Evolutionary conservation across 306 rosid species (phyloP), one percentile per base, ranked within the genome.

Genomic region (Notholithocarpus densiflorus): DNA sequence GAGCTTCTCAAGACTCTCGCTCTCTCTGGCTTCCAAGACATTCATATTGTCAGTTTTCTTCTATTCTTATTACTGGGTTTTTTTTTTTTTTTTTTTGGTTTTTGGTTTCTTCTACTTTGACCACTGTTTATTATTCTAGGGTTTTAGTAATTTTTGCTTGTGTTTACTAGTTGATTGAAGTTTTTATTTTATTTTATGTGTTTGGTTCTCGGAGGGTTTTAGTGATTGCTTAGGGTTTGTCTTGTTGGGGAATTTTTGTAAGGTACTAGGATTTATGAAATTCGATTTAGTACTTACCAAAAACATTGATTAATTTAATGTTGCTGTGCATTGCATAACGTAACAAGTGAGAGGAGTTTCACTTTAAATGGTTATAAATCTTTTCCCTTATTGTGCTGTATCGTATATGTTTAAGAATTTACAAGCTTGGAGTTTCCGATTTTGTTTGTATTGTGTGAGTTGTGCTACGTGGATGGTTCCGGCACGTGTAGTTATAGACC

Each of bases 1-100:
- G 99, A 96, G 88, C 92, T 96, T 13, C 93, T 96, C 79, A 96
- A 96, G 82, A 96, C 98, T 68, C 93, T 96, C 40, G 97, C 96
- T 27, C 99, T 96, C 86, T 91, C 99, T 5, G 99, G 96, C 32
- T 96, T 96, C 87, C 86, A 83, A 71, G 99, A 93, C 75, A 93
- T 96, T 79, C 99, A 93, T 88, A 96, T 96, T 76, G 99, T 96
- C 64, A 84, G 92, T 82, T 48, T 24, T 48, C 24, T 78, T 75
- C 7, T 31, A 19, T 27, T 66, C 20, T 12, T 69, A n/a, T 23
- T 60, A 19, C 21, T 19, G 7, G 14, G 60, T 34, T 68, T 13
- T 7, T 17, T 0, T 12, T 5, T 20, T 15, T 54, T n/a, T 1
- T 77, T 78, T 56, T 74, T 12, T 34, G 29, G 10, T 5, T 21